phyloP scores from a whole-genome alignment of 1,139 yeast species.

The Magnusiomyces paraingens region DNA sequence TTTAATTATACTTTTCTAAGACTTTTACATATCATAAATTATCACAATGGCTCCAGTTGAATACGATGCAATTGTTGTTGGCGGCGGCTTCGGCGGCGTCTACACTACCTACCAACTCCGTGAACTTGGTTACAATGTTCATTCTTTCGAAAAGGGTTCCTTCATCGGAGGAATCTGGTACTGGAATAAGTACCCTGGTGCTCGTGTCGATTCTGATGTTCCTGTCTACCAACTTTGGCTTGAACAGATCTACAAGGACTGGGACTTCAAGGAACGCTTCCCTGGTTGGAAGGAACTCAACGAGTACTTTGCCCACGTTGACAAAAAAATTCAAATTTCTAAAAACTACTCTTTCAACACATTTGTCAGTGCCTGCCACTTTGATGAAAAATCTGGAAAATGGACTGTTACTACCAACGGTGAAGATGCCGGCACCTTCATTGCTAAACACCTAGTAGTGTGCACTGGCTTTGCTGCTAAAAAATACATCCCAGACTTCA shows the following conservation, averaged over 20 bases:
- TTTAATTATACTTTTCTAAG: too few species aligned
- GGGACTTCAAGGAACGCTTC: conserved; percentile 38
- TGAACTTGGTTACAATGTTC: conserved; percentile 34
- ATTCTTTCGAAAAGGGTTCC: conserved; percentile 41
- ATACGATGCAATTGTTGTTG: conserved; percentile 38
- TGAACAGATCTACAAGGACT: conserved; percentile 39
- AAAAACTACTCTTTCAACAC: conserved; percentile 34
- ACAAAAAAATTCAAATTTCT: conserved; percentile 35
- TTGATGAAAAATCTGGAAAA: conserved; percentile 32
- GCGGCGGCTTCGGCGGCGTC: conserved; percentile 47
- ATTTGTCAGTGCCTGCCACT: conserved; percentile 31
- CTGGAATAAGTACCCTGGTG: conserved; percentile 47
- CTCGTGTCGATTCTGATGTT: conserved; percentile 45
- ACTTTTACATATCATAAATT: too few species aligned
- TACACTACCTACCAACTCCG: conserved; percentile 33
- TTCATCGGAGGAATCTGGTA: conserved; percentile 52
- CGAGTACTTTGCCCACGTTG: conserved; percentile 41
- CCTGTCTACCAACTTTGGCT: conserved; percentile 47
- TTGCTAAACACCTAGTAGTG: conserved; percentile 34
- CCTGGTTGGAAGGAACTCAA: conserved; percentile 48
- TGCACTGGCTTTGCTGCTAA: conserved; percentile 31
- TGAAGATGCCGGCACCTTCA: conserved; percentile 13
- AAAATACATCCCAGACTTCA: conserved; percentile 23
- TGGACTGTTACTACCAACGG: conserved; percentile 37
- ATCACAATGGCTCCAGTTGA: conserved; percentile 6